These are phyloP conservation scores for Boletus vinaceobasis DNA, from an alignment of 768 basidiomycete species.

Conservation along the genomic window DNA sequence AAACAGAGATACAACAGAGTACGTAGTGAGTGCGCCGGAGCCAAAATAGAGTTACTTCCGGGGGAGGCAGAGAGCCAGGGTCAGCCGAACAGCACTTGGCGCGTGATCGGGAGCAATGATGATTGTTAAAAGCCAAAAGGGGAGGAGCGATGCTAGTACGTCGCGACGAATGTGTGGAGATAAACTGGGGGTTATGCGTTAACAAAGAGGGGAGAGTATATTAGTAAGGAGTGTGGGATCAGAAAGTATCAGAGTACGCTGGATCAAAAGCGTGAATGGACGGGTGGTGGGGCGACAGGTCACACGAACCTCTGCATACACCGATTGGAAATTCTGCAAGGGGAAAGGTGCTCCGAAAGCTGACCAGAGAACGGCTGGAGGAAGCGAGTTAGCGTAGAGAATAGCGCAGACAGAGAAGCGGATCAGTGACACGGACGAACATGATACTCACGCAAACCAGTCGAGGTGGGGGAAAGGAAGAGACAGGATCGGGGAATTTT, in stretches of 20 bases:
- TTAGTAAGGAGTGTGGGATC: slow-evolving; percentile 13
- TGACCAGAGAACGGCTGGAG: neutral
- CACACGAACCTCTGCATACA: slow-evolving; percentile 19
- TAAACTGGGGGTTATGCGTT: neutral
- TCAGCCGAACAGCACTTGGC: neutral
- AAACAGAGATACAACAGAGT: slow-evolving; percentile 19
- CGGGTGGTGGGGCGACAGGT: too few species aligned
- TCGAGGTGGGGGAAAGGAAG: neutral
- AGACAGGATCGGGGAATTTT: neutral
- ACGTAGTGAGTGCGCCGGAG: slow-evolving; percentile 5
- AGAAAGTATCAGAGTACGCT: slow-evolving; percentile 7
- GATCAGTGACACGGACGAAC: too few species aligned
- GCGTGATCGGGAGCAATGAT: slow-evolving; percentile 17
- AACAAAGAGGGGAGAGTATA: slow-evolving; percentile 6
- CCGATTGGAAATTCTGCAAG: neutral
- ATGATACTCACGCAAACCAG: neutral
- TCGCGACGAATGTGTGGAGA: neutral
- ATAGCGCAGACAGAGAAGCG: too few species aligned
- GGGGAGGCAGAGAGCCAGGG: neutral
- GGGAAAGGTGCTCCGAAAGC: neutral
- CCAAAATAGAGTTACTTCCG: slow-evolving; percentile 22
- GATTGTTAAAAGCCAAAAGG: neutral
- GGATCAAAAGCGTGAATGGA: neutral
- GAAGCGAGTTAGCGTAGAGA: neutral
- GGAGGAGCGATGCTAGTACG: neutral